A percentile compares a stretch with the other conserved stretches of the same genome.
Conservation (phyloP, 108 stramenopile genomes). For the Mayamaea pseudoterrestris region DNA sequence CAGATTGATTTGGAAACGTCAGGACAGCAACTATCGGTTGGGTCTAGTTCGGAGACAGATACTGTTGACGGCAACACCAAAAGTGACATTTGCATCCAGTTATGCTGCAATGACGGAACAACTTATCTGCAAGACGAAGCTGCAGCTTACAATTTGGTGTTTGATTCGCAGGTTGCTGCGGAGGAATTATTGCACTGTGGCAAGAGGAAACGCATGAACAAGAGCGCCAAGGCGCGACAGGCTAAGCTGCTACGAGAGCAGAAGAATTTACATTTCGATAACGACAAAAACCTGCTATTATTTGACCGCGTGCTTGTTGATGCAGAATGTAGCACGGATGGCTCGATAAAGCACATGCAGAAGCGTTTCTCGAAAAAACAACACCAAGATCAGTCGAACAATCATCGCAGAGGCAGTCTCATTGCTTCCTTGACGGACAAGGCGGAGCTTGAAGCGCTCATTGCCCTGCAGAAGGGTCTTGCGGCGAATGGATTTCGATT, state of each 20-base stretch:
- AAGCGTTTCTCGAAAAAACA: constrained; percentile 24
- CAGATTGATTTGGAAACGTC: constrained; percentile 36
- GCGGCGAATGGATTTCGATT: constrained; percentile 61
- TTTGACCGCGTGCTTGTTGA: constrained; percentile 89
- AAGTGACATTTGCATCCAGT: constrained; percentile 23
- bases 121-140: constrained; percentile 59
- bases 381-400: no score
- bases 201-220: constrained; percentile 74
- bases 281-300: not conserved
- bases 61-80: not conserved
- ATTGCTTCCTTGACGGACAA: constrained; percentile 26
- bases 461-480: constrained; percentile 66
- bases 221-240: constrained; percentile 72
- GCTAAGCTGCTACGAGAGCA: constrained; percentile 28
- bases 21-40: constrained; percentile 2
- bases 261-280: not conserved
- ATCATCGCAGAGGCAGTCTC: not conserved
- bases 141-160: constrained; percentile 27
- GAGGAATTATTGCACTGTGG: constrained; percentile 36
- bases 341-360: constrained; percentile 62
- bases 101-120: constrained; percentile 61
- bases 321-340: constrained; percentile 92
- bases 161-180: constrained; percentile 44
- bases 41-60: not conserved
- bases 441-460: constrained; percentile 37